Conservation (phyloP, 148 eudicot genomes). For the Arbutus unedo region DNA sequence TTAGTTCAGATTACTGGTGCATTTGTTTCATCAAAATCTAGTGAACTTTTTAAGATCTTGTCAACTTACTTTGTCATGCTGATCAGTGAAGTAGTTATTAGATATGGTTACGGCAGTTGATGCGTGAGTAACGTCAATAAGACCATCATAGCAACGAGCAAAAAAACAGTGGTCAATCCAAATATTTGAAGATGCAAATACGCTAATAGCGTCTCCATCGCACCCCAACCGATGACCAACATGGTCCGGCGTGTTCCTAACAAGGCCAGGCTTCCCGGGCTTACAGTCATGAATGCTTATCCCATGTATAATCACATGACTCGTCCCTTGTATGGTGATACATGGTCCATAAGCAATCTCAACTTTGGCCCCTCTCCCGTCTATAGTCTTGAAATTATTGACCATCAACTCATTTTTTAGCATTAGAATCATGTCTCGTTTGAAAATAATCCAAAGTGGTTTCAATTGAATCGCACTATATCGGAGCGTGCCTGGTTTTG, state of each 20-base stretch:
- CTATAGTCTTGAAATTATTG: conserved; percentile 35
- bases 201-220: conserved; percentile 40
- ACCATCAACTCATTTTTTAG: conserved; percentile 33
- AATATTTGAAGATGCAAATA: conserved; percentile 24
- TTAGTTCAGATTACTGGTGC: too few relatives aligned
- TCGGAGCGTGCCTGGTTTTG: conserved; percentile 28
- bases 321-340: conserved; percentile 32
- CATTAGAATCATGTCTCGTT: conserved; percentile 26
- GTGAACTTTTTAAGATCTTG: too few relatives aligned
- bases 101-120: too few relatives aligned
- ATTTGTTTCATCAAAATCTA: too few relatives aligned
- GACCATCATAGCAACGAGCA: conserved; percentile 34
- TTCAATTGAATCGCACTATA: conserved; percentile 31
- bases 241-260: conserved; percentile 18
- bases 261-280: conserved; percentile 27
- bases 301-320: conserved; percentile 37
- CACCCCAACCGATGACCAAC: conserved; percentile 22
- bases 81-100: too few relatives aligned
- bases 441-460: conserved; percentile 35
- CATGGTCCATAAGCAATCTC: conserved; percentile 38
- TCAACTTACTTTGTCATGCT: too few relatives aligned
- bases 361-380: conserved; percentile 40
- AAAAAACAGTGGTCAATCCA: conserved; percentile 46
- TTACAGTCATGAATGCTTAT: conserved; percentile 36
- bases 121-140: conserved; percentile 36